phyloP scores from a whole-genome alignment of 495 filamentous ascomycete species.

The Tuber umbilicatum region DNA sequence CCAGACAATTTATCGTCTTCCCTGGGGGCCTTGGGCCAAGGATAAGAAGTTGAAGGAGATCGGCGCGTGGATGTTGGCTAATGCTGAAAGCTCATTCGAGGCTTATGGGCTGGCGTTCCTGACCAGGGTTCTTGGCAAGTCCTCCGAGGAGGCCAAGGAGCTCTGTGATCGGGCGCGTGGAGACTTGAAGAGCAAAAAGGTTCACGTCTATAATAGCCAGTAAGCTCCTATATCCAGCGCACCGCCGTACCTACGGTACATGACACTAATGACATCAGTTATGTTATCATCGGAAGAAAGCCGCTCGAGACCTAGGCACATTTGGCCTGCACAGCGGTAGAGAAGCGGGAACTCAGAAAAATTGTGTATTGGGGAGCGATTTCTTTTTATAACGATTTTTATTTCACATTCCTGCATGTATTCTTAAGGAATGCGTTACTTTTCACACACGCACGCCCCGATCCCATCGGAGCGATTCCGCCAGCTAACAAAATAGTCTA shows the following conservation, averaged over 20 bases:
- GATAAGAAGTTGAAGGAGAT: slow-evolving; percentile 17
- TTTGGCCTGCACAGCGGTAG: background rate
- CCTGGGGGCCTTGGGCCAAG: slow-evolving; percentile 10
- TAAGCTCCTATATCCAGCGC: background rate
- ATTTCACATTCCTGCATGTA: background rate
- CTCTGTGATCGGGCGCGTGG: slow-evolving; percentile 49
- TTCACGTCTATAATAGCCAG: slow-evolving; percentile 42
- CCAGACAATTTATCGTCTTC: background rate
- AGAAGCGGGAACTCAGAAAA: background rate
- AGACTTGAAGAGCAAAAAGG: slow-evolving; percentile 45
- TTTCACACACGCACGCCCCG: background rate
- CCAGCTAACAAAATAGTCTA: background rate
- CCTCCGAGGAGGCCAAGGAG: slow-evolving; percentile 49
- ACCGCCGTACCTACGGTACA: background rate
- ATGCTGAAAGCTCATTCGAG: slow-evolving; percentile 29
- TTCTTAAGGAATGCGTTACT: background rate
- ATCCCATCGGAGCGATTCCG: background rate
- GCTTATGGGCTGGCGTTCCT: slow-evolving; percentile 12
- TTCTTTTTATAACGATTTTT: background rate
- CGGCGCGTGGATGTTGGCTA: slow-evolving; percentile 9
- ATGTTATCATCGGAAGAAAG: background rate
- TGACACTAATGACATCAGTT: background rate
- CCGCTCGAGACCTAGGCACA: background rate
- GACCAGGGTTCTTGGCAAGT: slow-evolving; percentile 11
- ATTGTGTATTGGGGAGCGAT: background rate